Evolutionary conservation across 768 basidiomycete genomes (phyloP).

Genomic region (Suillus alpinus): DNA sequence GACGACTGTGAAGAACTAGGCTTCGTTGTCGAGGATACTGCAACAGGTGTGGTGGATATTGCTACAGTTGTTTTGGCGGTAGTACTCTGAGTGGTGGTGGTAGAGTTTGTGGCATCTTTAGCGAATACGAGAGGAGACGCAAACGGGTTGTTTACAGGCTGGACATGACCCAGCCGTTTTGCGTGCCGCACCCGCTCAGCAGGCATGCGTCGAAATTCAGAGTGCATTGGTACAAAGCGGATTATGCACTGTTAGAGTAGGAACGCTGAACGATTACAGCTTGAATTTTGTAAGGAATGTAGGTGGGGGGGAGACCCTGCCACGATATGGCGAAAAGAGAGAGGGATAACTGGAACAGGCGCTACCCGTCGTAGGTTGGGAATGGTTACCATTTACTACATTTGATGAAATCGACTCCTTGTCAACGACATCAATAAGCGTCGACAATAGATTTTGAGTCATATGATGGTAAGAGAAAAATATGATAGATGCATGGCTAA

Average conservation of each 20-base stretch:
- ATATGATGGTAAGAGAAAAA: neutral
- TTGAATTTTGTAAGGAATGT: conserved; percentile 4
- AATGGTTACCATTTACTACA: neutral
- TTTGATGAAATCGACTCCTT: neutral
- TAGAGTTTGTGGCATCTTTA: neutral
- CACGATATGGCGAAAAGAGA: conserved; percentile 1
- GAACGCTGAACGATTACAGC: conserved; percentile 3
- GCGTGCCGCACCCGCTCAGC: conserved; percentile 30
- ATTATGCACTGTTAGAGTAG: neutral
- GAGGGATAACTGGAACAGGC: no score
- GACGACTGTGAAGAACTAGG: conserved; percentile 10
- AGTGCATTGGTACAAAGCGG: conserved; percentile 20
- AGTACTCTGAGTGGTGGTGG: conserved; percentile 5
- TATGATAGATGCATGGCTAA: neutral
- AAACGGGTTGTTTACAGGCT: conserved; percentile 9
- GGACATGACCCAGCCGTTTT: conserved; percentile 29
- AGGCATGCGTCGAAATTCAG: conserved; percentile 24
- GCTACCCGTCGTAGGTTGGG: neutral
- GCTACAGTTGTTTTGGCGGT: neutral
- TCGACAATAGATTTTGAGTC: neutral
- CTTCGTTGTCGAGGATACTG: conserved; percentile 10
- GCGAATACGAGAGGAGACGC: conserved; percentile 6
- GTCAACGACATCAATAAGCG: neutral
- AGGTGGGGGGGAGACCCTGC: neutral
- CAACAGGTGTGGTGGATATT: conserved; percentile 1